Percentiles rank a stretch among this genome's conserved stretches.
Conservation (phyloP, 495 filamentous ascomycete genomes). For the Articulospora tetracladia region DNA sequence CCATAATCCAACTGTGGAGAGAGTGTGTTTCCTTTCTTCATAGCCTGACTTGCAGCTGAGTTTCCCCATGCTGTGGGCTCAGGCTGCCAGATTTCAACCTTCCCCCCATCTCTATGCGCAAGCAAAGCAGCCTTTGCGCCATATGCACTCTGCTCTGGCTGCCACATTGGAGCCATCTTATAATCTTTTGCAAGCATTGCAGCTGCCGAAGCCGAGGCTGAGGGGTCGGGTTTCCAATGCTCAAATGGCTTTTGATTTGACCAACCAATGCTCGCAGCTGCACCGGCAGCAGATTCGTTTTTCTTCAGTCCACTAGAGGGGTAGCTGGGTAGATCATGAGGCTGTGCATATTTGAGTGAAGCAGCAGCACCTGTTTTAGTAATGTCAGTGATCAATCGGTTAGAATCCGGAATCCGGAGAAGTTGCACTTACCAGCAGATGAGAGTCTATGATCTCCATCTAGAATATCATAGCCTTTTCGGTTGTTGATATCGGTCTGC, state of each 20-base stretch:
- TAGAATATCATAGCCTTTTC: slow-evolving; percentile 29
- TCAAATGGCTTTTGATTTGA: slow-evolving; percentile 58
- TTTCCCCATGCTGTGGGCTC: slow-evolving; percentile 46
- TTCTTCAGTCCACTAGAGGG: slow-evolving; percentile 60
- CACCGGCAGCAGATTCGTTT: slow-evolving; percentile 62
- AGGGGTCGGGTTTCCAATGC: slow-evolving; percentile 56
- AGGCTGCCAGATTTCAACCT: slow-evolving; percentile 45
- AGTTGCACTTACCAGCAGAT: slow-evolving; percentile 40
- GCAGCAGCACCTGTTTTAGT: slow-evolving; percentile 47
- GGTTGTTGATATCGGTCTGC: slow-evolving; percentile 8
- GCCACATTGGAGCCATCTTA: slow-evolving; percentile 48
- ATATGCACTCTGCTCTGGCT: slow-evolving; percentile 52
- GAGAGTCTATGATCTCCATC: slow-evolving; percentile 47
- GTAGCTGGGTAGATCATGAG: slow-evolving; percentile 63
- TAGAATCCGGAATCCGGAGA: slow-evolving; percentile 3
- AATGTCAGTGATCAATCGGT: neutral
- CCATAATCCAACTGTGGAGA: slow-evolving; percentile 36
- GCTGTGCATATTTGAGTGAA: slow-evolving; percentile 62
- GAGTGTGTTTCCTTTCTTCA: slow-evolving; percentile 26
- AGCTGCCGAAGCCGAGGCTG: slow-evolving; percentile 62
- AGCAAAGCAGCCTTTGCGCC: slow-evolving; percentile 71
- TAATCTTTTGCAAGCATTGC: slow-evolving; percentile 67
- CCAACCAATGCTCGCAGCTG: slow-evolving; percentile 71
- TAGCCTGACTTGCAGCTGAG: slow-evolving; percentile 56
- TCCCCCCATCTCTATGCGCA: slow-evolving; percentile 58